Conservation (phyloP, 305 asterid genomes). For the Euphrasia arctica region DNA sequence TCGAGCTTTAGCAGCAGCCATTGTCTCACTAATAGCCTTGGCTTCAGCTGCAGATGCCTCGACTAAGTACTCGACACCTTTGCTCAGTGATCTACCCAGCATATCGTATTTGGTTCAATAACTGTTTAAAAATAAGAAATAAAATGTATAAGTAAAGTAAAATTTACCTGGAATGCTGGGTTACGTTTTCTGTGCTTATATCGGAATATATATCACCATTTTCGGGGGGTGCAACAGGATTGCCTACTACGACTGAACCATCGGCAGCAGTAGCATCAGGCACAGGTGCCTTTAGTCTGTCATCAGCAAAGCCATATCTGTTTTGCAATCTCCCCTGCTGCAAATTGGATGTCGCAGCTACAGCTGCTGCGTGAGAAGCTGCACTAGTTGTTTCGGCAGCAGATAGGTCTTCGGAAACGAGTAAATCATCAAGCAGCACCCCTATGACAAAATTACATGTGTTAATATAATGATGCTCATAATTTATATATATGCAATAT, state of each 20-base stretch:
- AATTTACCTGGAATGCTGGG: slow-evolving; percentile 68
- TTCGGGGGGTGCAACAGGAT: slow-evolving; percentile 79
- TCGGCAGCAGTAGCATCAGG: slow-evolving; percentile 54
- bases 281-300: slow-evolving; percentile 52
- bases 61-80: slow-evolving; percentile 92
- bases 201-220: slow-evolving; percentile 86
- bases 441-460: slow-evolving; percentile 42
- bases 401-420: slow-evolving; percentile 98
- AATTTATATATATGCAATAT: slow-evolving; percentile 7
- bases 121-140: slow-evolving; percentile 10
- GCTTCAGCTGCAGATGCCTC: slow-evolving; percentile 99
- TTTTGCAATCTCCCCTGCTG: slow-evolving; percentile 65
- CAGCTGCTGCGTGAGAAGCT: slow-evolving; percentile 95
- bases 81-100: slow-evolving; percentile 52
- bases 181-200: slow-evolving; percentile 83
- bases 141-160: background rate
- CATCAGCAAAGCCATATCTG: slow-evolving; percentile 70
- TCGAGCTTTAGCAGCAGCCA: slow-evolving; percentile 97
- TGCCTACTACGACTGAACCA: slow-evolving; percentile 85
- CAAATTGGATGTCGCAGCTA: slow-evolving; percentile 72
- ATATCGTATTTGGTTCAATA: slow-evolving; percentile 28
- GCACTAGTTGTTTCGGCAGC: slow-evolving; percentile 96
- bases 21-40: slow-evolving; percentile 86
- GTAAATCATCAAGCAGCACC: slow-evolving; percentile 90
- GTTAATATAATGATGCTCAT: slow-evolving; percentile 8